These are phyloP conservation scores for Reutealis trisperma DNA, from an alignment of 345 rosid species.

Conservation along the genomic window DNA sequence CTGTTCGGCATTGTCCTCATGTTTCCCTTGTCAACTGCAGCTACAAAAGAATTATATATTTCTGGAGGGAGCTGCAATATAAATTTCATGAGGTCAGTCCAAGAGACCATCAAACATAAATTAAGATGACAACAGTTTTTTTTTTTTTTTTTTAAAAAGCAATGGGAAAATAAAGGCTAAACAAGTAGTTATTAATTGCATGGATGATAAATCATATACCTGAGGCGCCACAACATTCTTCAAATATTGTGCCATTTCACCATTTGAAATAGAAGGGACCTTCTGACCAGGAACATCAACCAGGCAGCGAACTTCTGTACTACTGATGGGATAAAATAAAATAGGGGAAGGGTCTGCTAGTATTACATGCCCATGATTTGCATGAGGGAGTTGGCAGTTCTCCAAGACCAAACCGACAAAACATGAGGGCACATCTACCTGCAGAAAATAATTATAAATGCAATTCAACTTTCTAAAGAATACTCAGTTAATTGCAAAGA, in stretches of 20 bases:
- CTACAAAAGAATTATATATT: conserved; percentile 25
- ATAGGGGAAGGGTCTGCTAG: conserved; percentile 36
- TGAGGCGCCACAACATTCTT: conserved; percentile 34
- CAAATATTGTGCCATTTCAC: conserved; percentile 34
- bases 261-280: conserved; percentile 37
- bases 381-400: conserved; percentile 31
- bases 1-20: conserved; percentile 39
- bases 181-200: not conserved
- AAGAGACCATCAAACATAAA: not conserved
- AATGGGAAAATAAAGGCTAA: not conserved
- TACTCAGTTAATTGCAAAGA: not conserved
- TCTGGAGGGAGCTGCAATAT: conserved; percentile 30
- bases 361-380: conserved; percentile 32
- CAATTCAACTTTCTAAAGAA: not conserved
- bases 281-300: conserved; percentile 39
- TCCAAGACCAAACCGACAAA: conserved; percentile 35
- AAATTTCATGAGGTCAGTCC: conserved; percentile 2
- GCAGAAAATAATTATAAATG: not conserved
- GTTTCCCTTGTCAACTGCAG: conserved; percentile 35
- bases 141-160: too few species aligned
- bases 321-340: conserved; percentile 32
- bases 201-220: conserved; percentile 6
- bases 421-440: conserved; percentile 38
- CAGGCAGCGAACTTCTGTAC: conserved; percentile 32
- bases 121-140: not conserved